These are phyloP conservation scores for Elsinoe batatas DNA, from an alignment of 2,329 filamentous ascomycete species.

Conservation along the genomic window DNA sequence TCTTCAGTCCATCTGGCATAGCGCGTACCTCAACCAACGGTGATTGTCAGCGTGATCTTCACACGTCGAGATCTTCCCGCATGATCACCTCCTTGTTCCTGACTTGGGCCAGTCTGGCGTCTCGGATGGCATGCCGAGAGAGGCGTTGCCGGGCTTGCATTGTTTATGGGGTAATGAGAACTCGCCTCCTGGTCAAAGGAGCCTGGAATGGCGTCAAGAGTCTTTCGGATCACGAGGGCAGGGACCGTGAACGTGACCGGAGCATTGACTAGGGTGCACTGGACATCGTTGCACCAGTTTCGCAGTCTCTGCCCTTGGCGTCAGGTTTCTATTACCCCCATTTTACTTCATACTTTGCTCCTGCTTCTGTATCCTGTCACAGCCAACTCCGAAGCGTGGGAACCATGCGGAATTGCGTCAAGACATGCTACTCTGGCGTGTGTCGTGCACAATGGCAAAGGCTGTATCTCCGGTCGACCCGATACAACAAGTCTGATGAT, in stretches of 20 bases:
- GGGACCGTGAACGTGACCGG: neutral
- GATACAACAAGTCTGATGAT: neutral
- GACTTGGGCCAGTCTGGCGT: neutral
- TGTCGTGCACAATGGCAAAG: neutral
- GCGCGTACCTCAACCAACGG: constrained; percentile 7
- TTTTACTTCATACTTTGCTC: constrained; percentile 13
- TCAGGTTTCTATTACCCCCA: constrained; percentile 12
- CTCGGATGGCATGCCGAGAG: constrained; percentile 8
- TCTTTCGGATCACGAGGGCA: constrained; percentile 3
- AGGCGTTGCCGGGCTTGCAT: neutral
- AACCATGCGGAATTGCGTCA: constrained; percentile 5
- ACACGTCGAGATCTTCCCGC: constrained; percentile 10
- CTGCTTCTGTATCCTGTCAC: constrained; percentile 6
- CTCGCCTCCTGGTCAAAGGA: neutral
- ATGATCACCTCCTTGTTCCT: constrained; percentile 9
- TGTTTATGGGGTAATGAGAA: constrained; percentile 11
- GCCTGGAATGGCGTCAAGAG: constrained; percentile 10
- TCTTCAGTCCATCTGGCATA: constrained; percentile 3
- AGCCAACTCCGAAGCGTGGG: constrained; percentile 2
- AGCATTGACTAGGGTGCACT: neutral
- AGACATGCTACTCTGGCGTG: neutral
- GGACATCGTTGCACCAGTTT: constrained; percentile 1
- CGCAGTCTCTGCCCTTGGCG: neutral
- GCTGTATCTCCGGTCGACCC: neutral
- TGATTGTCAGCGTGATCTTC: constrained; percentile 1